These are phyloP conservation scores for Vigna angularis DNA, from an alignment of 306 rosid species.

Conservation along the genomic window DNA sequence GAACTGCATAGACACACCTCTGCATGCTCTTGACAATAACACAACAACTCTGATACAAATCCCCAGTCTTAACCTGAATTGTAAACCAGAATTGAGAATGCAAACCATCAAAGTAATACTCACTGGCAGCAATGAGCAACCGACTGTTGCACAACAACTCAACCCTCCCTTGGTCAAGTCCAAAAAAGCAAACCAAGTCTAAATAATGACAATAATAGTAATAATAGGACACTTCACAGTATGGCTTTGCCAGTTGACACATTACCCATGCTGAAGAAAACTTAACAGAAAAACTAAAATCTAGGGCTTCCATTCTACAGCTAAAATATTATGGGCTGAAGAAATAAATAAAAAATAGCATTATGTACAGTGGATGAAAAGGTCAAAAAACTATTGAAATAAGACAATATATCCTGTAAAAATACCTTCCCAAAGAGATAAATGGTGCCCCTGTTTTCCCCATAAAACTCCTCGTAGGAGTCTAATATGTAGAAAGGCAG, in stretches of 20 bases:
- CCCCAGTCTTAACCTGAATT: slow-evolving; percentile 82
- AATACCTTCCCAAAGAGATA: slow-evolving; percentile 96
- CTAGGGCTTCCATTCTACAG: background rate
- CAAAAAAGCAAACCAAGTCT: background rate
- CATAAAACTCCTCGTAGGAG: slow-evolving; percentile 86
- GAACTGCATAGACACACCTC: slow-evolving; percentile 91
- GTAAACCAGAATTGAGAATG: slow-evolving; percentile 33
- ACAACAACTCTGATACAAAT: slow-evolving; percentile 85
- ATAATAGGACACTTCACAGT: background rate
- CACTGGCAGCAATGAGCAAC: slow-evolving; percentile 10
- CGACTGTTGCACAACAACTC: background rate
- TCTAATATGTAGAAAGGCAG: slow-evolving; percentile 82
- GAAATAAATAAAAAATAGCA: background rate
- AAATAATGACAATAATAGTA: background rate
- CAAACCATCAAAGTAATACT: slow-evolving; percentile 30
- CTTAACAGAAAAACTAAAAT: background rate
- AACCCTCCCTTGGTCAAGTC: background rate
- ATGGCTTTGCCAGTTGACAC: background rate
- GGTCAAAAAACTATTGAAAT: background rate
- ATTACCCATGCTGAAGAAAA: slow-evolving; percentile 2
- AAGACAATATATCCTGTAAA: background rate
- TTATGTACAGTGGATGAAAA: background rate
- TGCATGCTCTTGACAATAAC: slow-evolving; percentile 86
- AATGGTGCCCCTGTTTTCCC: slow-evolving; percentile 75
- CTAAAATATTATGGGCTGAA: background rate